A percentile compares a stretch with the other conserved stretches of the same genome.
Conservation (phyloP, 2,329 filamentous ascomycete species). For the Lecanicillium sp. region DNA sequence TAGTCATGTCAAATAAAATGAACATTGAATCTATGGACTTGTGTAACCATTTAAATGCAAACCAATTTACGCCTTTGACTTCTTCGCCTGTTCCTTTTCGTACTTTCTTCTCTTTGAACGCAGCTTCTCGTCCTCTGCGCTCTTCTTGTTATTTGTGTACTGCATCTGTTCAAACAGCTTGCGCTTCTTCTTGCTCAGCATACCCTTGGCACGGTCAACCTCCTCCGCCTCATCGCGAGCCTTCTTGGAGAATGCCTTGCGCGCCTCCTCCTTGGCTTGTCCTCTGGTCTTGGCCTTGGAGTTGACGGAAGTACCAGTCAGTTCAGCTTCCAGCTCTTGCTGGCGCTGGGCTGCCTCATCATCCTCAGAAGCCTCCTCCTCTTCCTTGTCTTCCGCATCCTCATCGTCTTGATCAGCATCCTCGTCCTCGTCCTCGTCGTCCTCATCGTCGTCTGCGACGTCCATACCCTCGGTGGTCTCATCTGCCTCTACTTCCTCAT, state of each 20-base stretch:
- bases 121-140: conserved; percentile 79
- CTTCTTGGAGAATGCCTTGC: conserved; percentile 62
- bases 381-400: conserved; percentile 37
- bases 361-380: conserved; percentile 35
- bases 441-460: conserved; percentile 29
- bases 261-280: conserved; percentile 60
- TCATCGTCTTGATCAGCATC: conserved; percentile 36
- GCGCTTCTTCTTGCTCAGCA: conserved; percentile 96
- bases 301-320: conserved; percentile 58
- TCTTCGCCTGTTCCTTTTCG: conserved; percentile 54
- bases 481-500: conserved; percentile 37
- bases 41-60: conserved; percentile 7
- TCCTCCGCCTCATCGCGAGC: conserved; percentile 75
- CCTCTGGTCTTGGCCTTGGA: conserved; percentile 36
- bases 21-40: conserved; percentile 5
- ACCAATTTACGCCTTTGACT: conserved; percentile 24
- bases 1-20: too few species aligned
- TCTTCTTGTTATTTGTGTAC: conserved; percentile 89
- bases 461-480: conserved; percentile 42
- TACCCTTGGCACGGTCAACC: conserved; percentile 87
- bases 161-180: conserved; percentile 98
- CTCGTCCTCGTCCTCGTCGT: conserved; percentile 26
- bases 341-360: conserved; percentile 70
- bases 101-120: conserved; percentile 84
- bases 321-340: conserved; percentile 85